phyloP scores from a whole-genome alignment of 2,329 filamentous ascomycete species.

The Tolypocladium capitatum region DNA sequence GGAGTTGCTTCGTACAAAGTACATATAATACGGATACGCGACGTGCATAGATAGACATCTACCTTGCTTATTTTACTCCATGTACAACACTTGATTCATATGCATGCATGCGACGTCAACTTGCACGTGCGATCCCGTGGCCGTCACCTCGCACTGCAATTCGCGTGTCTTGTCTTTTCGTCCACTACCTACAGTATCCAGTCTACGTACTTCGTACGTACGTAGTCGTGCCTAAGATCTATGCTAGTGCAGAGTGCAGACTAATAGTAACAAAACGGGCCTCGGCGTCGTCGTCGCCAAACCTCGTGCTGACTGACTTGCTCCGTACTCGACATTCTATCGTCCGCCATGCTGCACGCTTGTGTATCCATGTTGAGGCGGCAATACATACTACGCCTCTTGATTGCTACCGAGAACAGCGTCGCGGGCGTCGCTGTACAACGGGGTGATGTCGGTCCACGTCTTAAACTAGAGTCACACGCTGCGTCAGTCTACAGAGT shows the following conservation, averaged over 20 bases:
- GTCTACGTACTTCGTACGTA: too few species aligned
- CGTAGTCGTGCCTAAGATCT: too few species aligned
- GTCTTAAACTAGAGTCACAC: slow-evolving; percentile 48
- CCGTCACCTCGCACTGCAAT: neutral
- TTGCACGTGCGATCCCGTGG: neutral
- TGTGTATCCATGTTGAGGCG: neutral
- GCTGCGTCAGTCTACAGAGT: slow-evolving; percentile 7
- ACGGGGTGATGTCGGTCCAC: slow-evolving; percentile 70
- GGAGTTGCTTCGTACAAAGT: too few species aligned
- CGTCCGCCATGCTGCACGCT: neutral
- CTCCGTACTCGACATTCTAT: too few species aligned
- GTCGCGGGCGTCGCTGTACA: slow-evolving; percentile 55
- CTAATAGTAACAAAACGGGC: neutral
- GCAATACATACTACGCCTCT: neutral
- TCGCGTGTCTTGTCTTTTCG: neutral
- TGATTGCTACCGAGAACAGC: slow-evolving; percentile 32
- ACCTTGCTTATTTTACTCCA: neutral
- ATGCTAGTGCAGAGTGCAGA: too few species aligned
- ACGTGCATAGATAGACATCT: neutral
- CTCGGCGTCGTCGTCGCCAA: neutral
- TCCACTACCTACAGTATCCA: too few species aligned
- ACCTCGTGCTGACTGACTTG: too few species aligned
- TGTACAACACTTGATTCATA: neutral
- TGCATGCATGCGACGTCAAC: neutral
- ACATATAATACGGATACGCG: neutral